Conservation (phyloP, 2,329 filamentous ascomycete species). For the Fusarium compactum region DNA sequence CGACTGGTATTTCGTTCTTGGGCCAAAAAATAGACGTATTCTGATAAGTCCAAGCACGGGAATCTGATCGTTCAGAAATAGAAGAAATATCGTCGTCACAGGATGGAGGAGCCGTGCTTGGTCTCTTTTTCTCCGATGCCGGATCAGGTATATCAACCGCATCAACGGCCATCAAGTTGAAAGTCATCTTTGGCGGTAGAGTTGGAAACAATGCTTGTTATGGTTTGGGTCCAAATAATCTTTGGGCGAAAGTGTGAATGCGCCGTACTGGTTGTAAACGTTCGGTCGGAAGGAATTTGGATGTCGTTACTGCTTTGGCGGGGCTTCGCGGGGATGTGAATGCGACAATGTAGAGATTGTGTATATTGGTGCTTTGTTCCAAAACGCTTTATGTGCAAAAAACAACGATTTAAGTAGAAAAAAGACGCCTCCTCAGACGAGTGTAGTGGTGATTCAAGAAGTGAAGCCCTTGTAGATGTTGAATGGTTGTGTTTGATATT, state of each 20-base stretch:
- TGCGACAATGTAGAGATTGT: background rate
- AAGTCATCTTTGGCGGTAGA: background rate
- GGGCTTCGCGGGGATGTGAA: conserved; percentile 23
- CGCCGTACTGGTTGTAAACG: conserved; percentile 7
- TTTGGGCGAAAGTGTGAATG: conserved; percentile 4
- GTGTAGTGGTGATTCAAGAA: background rate
- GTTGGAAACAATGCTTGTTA: background rate
- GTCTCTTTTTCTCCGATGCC: conserved; percentile 19
- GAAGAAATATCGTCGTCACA: conserved; percentile 29
- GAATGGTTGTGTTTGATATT: conserved; percentile 1
- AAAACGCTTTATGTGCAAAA: background rate
- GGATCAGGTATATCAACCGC: background rate
- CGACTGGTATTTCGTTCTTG: conserved; percentile 63
- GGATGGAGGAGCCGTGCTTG: conserved; percentile 36
- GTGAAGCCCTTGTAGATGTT: background rate
- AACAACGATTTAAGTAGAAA: background rate
- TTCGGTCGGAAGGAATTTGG: conserved; percentile 35
- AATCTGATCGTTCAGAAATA: conserved; percentile 12
- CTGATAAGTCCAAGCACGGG: conserved; percentile 5
- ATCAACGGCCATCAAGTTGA: background rate
- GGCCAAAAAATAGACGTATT: conserved; percentile 48
- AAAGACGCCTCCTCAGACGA: background rate
- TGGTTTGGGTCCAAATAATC: background rate
- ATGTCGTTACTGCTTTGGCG: conserved; percentile 31
- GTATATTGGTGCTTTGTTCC: background rate